Evolutionary conservation across 768 basidiomycete genomes (phyloP).

Genomic region (Austroboletus festivus): DNA sequence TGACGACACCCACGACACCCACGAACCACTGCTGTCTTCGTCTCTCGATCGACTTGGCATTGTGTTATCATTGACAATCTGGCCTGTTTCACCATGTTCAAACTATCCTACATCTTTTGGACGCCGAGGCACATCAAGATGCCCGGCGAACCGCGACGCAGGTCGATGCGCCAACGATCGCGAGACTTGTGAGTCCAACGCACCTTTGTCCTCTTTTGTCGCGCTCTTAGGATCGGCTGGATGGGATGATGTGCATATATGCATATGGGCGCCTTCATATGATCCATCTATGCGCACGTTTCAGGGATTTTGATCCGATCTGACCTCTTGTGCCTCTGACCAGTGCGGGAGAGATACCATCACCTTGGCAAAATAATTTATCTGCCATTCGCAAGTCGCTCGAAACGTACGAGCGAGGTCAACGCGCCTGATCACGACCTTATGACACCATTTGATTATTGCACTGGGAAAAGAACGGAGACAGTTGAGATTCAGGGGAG

Average conservation of each 20-base stretch:
- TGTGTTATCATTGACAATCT: not conserved
- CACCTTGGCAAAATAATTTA: conserved; percentile 27
- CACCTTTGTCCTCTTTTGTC: too few species aligned
- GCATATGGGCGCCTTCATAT: too few species aligned
- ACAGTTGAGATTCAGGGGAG: too few species aligned
- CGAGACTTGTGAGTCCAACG: conserved; percentile 24
- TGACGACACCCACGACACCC: not conserved
- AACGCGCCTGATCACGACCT: conserved; percentile 10
- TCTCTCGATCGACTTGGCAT: not conserved
- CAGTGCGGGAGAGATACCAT: conserved; percentile 27
- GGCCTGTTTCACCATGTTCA: conserved; percentile 31
- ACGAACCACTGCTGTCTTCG: not conserved
- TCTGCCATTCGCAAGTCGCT: conserved; percentile 33
- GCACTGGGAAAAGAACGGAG: not conserved
- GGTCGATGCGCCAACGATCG: conserved; percentile 22
- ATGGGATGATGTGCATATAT: too few species aligned
- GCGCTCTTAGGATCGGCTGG: too few species aligned
- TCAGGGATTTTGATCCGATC: conserved; percentile 3
- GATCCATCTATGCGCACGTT: not conserved
- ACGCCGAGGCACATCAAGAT: conserved; percentile 51
- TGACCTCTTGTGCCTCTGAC: not conserved
- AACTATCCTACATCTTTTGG: conserved; percentile 51
- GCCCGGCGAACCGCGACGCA: conserved; percentile 37
- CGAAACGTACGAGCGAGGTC: conserved; percentile 22
- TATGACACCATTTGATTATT: not conserved